These are phyloP conservation scores for Macrolepiota albuminosa DNA, from an alignment of 768 basidiomycete genomes.

Conservation along the genomic window DNA sequence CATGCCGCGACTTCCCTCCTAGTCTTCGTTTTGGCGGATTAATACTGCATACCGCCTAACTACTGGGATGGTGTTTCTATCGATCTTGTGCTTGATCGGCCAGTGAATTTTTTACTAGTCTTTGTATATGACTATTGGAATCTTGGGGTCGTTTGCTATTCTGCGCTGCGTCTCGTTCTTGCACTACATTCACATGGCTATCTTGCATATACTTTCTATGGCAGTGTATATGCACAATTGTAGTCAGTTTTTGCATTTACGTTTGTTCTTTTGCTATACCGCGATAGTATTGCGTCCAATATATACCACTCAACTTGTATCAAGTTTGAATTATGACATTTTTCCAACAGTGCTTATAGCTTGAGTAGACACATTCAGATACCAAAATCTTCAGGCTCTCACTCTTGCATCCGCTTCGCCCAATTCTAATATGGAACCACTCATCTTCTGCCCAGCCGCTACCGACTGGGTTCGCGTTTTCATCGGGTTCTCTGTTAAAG, in stretches of 20 bases:
- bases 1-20: not conserved
- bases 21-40: not conserved
- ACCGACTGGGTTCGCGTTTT: not conserved
- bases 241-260: not conserved
- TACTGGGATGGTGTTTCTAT: too few species aligned
- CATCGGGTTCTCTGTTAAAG: not conserved
- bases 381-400: not conserved
- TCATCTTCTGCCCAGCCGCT: not conserved
- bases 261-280: not conserved
- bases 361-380: not conserved
- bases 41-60: not conserved
- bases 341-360: not conserved
- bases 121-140: not conserved
- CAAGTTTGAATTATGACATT: not conserved
- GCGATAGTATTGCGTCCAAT: not conserved
- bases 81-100: not conserved
- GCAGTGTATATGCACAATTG: not conserved
- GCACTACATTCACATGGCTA: not conserved
- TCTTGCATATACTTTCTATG: not conserved
- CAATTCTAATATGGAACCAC: not conserved
- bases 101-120: not conserved
- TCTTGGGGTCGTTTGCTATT: not conserved
- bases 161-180: not conserved
- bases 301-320: not conserved
- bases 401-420: not conserved